A percentile compares a stretch with the other conserved stretches of the same genome.
These are phyloP conservation scores for Ganoderma lingzhi DNA, from an alignment of 1,284 basidiomycete genomes.

Conservation along the genomic window DNA sequence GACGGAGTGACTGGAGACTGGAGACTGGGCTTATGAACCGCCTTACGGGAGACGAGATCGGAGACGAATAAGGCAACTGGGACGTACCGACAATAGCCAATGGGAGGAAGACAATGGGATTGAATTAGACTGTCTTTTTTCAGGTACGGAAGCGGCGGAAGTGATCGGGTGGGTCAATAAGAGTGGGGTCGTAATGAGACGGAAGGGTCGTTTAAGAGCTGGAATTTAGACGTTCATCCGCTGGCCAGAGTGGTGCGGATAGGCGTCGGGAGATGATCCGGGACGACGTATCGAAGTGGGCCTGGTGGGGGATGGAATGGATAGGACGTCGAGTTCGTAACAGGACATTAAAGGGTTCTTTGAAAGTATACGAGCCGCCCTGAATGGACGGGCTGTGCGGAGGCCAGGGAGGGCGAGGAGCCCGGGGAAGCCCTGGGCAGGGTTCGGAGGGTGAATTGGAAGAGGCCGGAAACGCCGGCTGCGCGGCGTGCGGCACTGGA, in stretches of 20 bases:
- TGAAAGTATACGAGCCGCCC: conserved; percentile 17
- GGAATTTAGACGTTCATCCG: neutral
- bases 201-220: conserved; percentile 10
- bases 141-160: conserved; percentile 31
- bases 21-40: conserved; percentile 26
- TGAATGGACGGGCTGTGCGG: conserved; percentile 29
- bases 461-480: conserved; percentile 1
- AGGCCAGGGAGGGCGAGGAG: conserved; percentile 4
- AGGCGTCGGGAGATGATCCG: conserved; percentile 8
- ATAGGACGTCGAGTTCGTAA: conserved; percentile 29
- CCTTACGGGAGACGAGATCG: conserved; percentile 26
- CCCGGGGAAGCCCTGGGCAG: conserved; percentile 3
- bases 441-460: neutral
- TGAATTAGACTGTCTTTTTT: conserved; percentile 17
- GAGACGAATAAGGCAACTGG: conserved; percentile 26
- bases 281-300: conserved; percentile 8
- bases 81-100: conserved; percentile 26
- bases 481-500: conserved; percentile 13
- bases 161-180: conserved; percentile 29
- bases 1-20: conserved; percentile 15
- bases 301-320: conserved; percentile 21
- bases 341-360: conserved; percentile 22
- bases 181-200: conserved; percentile 27
- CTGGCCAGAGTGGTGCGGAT: neutral
- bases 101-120: conserved; percentile 24